Base-by-base conservation (phyloP, 805 yeast genomes). In the Huiozyma sinensis region DNA sequence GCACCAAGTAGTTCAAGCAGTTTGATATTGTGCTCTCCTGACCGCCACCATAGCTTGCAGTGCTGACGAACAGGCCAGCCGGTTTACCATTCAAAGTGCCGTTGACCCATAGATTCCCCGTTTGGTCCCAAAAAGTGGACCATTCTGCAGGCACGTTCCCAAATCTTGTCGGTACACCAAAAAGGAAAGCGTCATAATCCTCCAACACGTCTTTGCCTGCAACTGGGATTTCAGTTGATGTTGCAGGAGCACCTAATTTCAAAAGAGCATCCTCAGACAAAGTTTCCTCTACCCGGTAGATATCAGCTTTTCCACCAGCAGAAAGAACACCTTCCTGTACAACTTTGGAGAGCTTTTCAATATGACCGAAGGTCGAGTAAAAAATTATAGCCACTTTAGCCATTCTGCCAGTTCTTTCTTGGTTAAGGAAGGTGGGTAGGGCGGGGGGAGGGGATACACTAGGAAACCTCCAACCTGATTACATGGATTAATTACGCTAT, bases 331-430 rank as follows among this genome's bases (percentile, higher is more conserved):
- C 95, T 50, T 70, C 69, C 60, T 79, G 72, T 51, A 77, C 76
- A 34, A 78, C 72, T 61, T 76, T 73, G 39, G 95, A 92, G 56
- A 88, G 58, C 32, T 69, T 63, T 48, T 74, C 75, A 51, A 85
- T 67, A 66, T 87, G 96, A 48, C 86, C 88, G 68, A 82, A 86
- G 37, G 79, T 69, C 28, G 95, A 81, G 72, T 86, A 88, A 44
- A 73, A 69, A 48, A 80, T 71, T 56, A 79, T 69, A 38, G 74
- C 74, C 46, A 70, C 59, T 49, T 63, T 67, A 17, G 50, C 57
- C 62, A 60, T 58, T 11, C 28, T 41, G 28, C 28, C 9, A 9
- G n/a, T 9, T 31, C 24, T 17, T 17, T 17, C 24, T 17, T 17
- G 4, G 24, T 17, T 17, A 17, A 17, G 4, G 4, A 17, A 17